Evolutionary conservation across 2,329 filamentous ascomycete genomes (phyloP).

Genomic region (Cladosporium oxysporum): DNA sequence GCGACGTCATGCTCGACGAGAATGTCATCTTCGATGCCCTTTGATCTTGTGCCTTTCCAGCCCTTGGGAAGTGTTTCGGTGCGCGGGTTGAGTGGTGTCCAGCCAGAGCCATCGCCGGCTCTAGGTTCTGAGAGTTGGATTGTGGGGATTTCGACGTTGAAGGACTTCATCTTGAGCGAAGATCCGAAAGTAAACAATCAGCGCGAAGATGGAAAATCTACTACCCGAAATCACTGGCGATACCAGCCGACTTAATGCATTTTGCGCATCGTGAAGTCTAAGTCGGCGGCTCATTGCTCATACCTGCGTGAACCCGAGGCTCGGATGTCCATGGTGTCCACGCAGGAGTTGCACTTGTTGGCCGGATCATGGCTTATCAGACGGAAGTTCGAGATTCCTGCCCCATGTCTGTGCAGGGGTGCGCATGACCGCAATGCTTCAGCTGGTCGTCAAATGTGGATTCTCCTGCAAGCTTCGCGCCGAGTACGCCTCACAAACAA

Average conservation of each 20-base stretch:
- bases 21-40: not conserved
- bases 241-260: not conserved
- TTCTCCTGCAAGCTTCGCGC: not conserved
- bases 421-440: not conserved
- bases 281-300: not conserved
- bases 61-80: constrained; percentile 8
- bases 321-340: not conserved
- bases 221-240: not conserved
- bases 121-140: not conserved
- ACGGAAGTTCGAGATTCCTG: not conserved
- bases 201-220: not conserved
- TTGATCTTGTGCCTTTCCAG: constrained; percentile 3
- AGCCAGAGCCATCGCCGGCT: constrained; percentile 3
- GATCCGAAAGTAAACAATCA: not conserved
- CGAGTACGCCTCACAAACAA: not conserved
- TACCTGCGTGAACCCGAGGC: not conserved
- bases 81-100: constrained; percentile 5
- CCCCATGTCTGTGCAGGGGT: not conserved
- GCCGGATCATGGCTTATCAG: not conserved
- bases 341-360: not conserved
- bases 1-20: constrained; percentile 10
- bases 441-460: not conserved
- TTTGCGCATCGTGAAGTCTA: not conserved
- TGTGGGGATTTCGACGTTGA: not conserved
- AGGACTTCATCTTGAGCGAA: constrained; percentile 1